A percentile compares a stretch with the other conserved stretches of the same genome.
These are phyloP conservation scores for Pseudonitzschia pungens DNA, from an alignment of 108 stramenopile species.

Conservation along the genomic window DNA sequence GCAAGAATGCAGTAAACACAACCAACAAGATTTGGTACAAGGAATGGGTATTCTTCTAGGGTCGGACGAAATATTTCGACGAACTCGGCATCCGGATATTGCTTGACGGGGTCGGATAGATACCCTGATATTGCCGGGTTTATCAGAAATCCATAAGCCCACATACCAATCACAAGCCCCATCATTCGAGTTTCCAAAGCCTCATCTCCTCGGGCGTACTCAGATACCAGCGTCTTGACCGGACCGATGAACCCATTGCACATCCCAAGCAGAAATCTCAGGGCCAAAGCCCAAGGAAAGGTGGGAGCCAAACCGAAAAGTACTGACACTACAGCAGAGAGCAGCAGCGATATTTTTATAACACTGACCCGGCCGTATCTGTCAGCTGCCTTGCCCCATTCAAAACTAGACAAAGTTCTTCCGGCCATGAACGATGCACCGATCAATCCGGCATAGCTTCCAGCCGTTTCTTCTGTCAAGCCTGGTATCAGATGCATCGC, in stretches of 20 bases:
- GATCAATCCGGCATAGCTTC: constrained; percentile 63
- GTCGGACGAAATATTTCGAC: constrained; percentile 20
- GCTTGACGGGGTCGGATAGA: constrained; percentile 56
- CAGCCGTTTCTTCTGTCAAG: constrained; percentile 29
- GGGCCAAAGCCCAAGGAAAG: constrained; percentile 46
- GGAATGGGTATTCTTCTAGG: constrained; percentile 54
- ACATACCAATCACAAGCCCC: constrained; percentile 55
- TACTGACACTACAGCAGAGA: constrained; percentile 46
- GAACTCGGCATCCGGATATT: constrained; percentile 42
- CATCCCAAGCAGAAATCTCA: constrained; percentile 48
- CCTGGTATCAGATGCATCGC: constrained; percentile 45
- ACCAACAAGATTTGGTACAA: constrained; percentile 59
- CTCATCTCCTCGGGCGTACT: constrained; percentile 45
- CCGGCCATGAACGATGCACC: constrained; percentile 50
- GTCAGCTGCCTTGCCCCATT: constrained; percentile 65
- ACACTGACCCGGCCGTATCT: constrained; percentile 60
- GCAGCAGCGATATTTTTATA: constrained; percentile 38
- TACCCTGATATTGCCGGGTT: constrained; percentile 63
- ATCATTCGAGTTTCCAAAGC: constrained; percentile 48
- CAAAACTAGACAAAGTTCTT: constrained; percentile 32
- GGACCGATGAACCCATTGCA: constrained; percentile 61
- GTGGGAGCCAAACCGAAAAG: constrained; percentile 57
- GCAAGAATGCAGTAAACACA: constrained; percentile 38
- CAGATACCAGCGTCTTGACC: constrained; percentile 54
- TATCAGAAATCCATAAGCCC: constrained; percentile 58